A percentile compares a stretch with the other conserved stretches of the same genome.
phyloP scores from a whole-genome alignment of 768 basidiomycete genomes.

The Termitomyces sp. region DNA sequence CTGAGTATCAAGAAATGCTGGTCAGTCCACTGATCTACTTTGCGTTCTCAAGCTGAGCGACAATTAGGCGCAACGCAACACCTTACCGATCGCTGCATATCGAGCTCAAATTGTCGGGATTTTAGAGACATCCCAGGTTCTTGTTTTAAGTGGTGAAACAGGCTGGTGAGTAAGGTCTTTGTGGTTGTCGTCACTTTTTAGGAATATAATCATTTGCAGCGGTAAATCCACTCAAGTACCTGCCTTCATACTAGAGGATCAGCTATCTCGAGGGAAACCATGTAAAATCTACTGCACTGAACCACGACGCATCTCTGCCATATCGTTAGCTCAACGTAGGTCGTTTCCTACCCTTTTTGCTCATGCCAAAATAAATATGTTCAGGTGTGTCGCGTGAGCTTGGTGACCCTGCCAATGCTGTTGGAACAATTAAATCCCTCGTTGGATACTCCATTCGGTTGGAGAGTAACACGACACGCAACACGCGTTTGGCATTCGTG shows the following conservation, averaged over 20 bases:
- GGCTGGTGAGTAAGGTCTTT: slow-evolving; percentile 25
- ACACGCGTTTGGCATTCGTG: slow-evolving; percentile 77
- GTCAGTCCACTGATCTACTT: slow-evolving; percentile 35
- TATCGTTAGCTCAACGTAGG: slow-evolving; percentile 85
- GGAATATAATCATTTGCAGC: slow-evolving; percentile 31
- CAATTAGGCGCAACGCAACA: slow-evolving; percentile 64
- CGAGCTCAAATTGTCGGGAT: slow-evolving; percentile 64
- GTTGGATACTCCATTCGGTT: slow-evolving; percentile 94
- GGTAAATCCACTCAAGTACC: slow-evolving; percentile 98
- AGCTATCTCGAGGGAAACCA: slow-evolving; percentile 68
- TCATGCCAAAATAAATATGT: slow-evolving; percentile 1
- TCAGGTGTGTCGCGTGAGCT: slow-evolving; percentile 80
- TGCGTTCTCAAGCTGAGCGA: neutral
- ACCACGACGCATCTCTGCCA: slow-evolving; percentile 91
- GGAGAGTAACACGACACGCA: slow-evolving; percentile 78
- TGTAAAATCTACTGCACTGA: slow-evolving; percentile 96
- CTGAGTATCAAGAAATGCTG: slow-evolving; percentile 84
- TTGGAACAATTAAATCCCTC: slow-evolving; percentile 72
- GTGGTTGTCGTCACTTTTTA: neutral
- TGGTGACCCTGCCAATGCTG: slow-evolving; percentile 73
- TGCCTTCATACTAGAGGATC: slow-evolving; percentile 87
- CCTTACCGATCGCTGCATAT: slow-evolving; percentile 82
- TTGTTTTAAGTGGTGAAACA: slow-evolving; percentile 68
- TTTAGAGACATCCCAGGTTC: slow-evolving; percentile 70
- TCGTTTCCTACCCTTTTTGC: neutral